A percentile compares a stretch with the other conserved stretches of the same genome.
Evolutionary conservation across 139 green algal species (phyloP).

Genomic region (Micromonas pusilla): DNA sequence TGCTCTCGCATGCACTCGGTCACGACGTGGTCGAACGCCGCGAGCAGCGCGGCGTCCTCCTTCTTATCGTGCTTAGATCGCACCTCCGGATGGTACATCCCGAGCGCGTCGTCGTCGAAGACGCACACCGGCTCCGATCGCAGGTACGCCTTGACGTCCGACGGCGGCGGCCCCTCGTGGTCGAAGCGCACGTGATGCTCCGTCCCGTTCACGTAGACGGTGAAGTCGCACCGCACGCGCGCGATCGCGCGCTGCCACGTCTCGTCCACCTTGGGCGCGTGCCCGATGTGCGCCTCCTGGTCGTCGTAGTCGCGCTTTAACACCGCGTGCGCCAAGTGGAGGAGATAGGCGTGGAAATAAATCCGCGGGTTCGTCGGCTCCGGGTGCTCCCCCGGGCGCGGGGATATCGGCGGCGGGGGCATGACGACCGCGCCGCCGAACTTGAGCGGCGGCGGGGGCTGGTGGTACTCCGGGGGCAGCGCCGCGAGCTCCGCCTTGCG

Average conservation of each 20-base stretch:
- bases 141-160: neutral
- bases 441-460: neutral
- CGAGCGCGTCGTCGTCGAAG: neutral
- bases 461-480: no score
- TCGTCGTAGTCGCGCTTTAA: neutral
- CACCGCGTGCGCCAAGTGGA: no score
- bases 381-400: neutral
- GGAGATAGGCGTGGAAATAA: neutral
- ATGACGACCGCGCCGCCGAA: neutral
- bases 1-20: neutral
- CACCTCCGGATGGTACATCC: neutral
- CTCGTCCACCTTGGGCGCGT: no score
- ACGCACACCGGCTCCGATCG: neutral
- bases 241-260: no score
- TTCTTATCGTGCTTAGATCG: neutral
- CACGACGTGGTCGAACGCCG: neutral
- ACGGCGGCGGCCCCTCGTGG: neutral
- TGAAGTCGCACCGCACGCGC: neutral
- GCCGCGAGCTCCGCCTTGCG: no score
- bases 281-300: no score
- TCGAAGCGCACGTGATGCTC: neutral
- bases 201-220: neutral
- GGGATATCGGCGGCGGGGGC: neutral
- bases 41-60: neutral
- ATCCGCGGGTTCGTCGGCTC: neutral